Base-by-base conservation (phyloP, 768 basidiomycete species). In the Suillus weaverae region DNA sequence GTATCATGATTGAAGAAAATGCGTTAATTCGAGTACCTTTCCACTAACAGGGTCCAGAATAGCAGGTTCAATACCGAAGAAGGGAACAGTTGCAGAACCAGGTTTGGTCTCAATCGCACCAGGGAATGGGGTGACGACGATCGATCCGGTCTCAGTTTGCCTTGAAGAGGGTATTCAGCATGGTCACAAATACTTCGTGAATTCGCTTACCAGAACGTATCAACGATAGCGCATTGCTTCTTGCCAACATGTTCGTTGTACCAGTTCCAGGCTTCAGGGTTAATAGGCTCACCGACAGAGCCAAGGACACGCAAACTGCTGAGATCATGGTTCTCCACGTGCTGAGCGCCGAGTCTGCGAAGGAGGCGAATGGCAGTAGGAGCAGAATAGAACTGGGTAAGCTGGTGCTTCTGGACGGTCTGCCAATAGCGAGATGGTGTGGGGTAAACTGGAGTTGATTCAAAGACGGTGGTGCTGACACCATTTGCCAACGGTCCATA, bases 231-330 rank as follows among this genome's bases (percentile, higher is more conserved):
- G 74, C 94, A 96, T 76, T 98, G 85, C 69, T 78, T 83, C 72
- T 86, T 85, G 11, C 97, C 97, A 62, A 97, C 95, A 72, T 94
- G 87, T 72, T 97, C 95, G 76, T 97, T 95, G 79, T 96, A 97
- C 97, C 97, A 99, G 71, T 96, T 86, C 97, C 97, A 98, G 13
- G 97, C 97, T 76, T 98, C 97, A 33, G 96, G 95, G 78, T 98
- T 98, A 82, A 99, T 99, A 1, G 97, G 97, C 80, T 99, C 97
- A 62, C 97, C 97, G 53, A 99, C 97, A 65, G 84, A 89, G 30
- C 97, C 97, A 44, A 99, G 81, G 8, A 97, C 90, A 64, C 97
- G 88, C 64, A 99, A 78, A 18, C 84, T 85, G 71, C 84, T 87
- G 56, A 99, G 84, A 74, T 97, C 94, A 78, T 94, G 84, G 11